Conservation (phyloP, 495 filamentous ascomycete species). For the Collariella sp. region DNA sequence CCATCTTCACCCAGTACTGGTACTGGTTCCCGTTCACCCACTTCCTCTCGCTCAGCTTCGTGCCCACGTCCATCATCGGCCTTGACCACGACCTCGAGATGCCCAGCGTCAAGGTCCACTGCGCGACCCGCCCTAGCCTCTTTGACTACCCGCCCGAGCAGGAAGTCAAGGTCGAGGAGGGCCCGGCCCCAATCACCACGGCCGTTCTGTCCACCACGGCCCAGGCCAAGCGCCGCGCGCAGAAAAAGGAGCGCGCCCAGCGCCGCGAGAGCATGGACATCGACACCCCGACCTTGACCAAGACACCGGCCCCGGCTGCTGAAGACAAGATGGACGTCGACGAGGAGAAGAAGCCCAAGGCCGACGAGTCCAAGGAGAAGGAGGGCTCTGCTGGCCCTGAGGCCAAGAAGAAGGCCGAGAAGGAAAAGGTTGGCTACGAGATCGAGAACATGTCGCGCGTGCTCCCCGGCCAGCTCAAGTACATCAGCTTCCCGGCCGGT, state of each 20-base stretch:
- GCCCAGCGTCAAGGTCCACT: conserved; percentile 93
- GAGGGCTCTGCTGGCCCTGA: conserved; percentile 41
- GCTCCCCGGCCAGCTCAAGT: conserved; percentile 87
- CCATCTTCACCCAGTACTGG: conserved; percentile 99
- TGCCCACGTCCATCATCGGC: conserved; percentile 88
- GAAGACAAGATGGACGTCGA: conserved; percentile 89
- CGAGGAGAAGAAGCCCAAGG: conserved; percentile 51
- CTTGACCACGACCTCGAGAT: conserved; percentile 90
- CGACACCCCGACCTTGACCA: conserved; percentile 70
- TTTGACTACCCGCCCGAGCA: conserved; percentile 98
- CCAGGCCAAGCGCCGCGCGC: conserved; percentile 88
- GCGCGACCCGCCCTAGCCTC: conserved; percentile 84
- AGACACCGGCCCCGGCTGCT: conserved; percentile 50
- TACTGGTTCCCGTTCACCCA: conserved; percentile 99
- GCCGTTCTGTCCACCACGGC: conserved; percentile 94
- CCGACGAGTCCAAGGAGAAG: conserved; percentile 53
- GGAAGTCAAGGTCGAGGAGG: conserved; percentile 87
- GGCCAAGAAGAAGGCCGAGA: conserved; percentile 77
- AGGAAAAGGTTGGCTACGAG: conserved; percentile 93
- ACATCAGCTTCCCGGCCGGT: conserved; percentile 78
- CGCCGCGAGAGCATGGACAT: conserved; percentile 83
- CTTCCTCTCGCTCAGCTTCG: conserved; percentile 89
- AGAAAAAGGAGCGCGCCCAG: conserved; percentile 61
- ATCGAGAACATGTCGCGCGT: conserved; percentile 96
- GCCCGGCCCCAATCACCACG: conserved; percentile 87